Percentiles rank a stretch among this genome's conserved stretches.
Conservation (phyloP, 805 yeast species). For the Tetrapisispora fleetii region DNA sequence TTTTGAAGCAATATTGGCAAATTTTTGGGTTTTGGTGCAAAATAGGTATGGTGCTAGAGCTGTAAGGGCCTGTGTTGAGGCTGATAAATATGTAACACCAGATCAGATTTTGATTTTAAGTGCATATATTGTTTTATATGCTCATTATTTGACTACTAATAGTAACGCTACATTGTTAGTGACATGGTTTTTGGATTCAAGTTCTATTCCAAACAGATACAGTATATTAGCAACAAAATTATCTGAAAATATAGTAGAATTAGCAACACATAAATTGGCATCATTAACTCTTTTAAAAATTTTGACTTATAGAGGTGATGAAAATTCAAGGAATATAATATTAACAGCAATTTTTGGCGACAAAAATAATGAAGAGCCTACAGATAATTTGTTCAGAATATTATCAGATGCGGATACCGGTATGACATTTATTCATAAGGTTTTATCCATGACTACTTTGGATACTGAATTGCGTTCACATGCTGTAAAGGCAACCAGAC, state of each 20-base stretch:
- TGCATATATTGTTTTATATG: conserved; percentile 65
- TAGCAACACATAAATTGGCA: conserved; percentile 78
- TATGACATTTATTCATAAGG: conserved; percentile 68
- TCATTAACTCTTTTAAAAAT: conserved; percentile 73
- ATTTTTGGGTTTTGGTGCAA: conserved; percentile 70
- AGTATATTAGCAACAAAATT: conserved; percentile 53
- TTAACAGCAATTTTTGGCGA: conserved; percentile 59
- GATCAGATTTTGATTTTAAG: conserved; percentile 69
- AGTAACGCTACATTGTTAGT: conserved; percentile 81
- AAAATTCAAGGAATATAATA: conserved; percentile 48
- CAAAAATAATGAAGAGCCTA: conserved; percentile 31
- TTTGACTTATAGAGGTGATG: conserved; percentile 57
- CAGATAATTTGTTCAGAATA: conserved; percentile 44
- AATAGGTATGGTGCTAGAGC: conserved; percentile 95
- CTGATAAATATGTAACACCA: conserved; percentile 46
- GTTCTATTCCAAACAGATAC: conserved; percentile 55
- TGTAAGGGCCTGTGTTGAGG: conserved; percentile 83
- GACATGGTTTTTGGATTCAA: conserved; percentile 92
- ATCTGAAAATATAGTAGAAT: conserved; percentile 47
- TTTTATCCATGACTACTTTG: conserved; percentile 62
- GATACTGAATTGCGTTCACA: conserved; percentile 47
- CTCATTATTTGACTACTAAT: conserved; percentile 70
- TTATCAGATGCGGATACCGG: conserved; percentile 62
- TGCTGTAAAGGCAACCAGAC: conserved; percentile 51
- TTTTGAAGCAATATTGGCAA: conserved; percentile 68